Evolutionary conservation across 2,329 filamentous ascomycete genomes (phyloP).

Genomic region (Sordariomycetes sp.): DNA sequence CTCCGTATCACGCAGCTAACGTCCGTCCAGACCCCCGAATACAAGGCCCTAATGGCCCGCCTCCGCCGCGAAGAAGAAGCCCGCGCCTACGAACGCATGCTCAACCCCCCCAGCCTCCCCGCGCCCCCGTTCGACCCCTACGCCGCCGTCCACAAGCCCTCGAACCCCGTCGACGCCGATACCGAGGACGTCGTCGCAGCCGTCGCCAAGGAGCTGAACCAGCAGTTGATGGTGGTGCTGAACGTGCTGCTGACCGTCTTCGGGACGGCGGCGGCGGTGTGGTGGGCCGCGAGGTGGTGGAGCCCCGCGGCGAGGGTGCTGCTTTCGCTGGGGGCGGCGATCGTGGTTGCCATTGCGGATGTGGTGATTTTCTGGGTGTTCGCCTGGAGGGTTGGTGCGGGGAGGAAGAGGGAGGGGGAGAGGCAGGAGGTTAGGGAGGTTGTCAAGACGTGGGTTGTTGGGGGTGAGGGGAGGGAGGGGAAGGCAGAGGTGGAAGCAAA

Average conservation of each 20-base stretch:
- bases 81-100: constrained; percentile 69
- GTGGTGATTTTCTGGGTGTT: constrained; percentile 68
- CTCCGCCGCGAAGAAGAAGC: constrained; percentile 75
- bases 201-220: constrained; percentile 56
- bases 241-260: constrained; percentile 84
- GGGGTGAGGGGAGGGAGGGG: constrained; percentile 18
- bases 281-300: constrained; percentile 70
- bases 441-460: constrained; percentile 57
- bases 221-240: constrained; percentile 73
- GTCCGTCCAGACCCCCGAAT: constrained; percentile 55
- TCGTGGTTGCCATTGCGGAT: constrained; percentile 61
- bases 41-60: constrained; percentile 75
- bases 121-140: constrained; percentile 11
- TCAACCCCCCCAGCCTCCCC: constrained; percentile 35
- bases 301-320: constrained; percentile 56
- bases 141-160: constrained; percentile 16
- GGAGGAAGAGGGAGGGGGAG: constrained; percentile 47
- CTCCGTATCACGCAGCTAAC: neutral
- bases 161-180: constrained; percentile 28
- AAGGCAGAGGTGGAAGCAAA: constrained; percentile 7
- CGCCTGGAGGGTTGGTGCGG: constrained; percentile 55
- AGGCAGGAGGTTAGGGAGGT: constrained; percentile 55
- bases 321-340: constrained; percentile 55
- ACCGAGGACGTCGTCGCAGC: constrained; percentile 50
- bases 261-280: constrained; percentile 63